Evolutionary conservation across 192 early-diverging fungal genomes (phyloP).

Genomic region (Mortierella alpina): DNA sequence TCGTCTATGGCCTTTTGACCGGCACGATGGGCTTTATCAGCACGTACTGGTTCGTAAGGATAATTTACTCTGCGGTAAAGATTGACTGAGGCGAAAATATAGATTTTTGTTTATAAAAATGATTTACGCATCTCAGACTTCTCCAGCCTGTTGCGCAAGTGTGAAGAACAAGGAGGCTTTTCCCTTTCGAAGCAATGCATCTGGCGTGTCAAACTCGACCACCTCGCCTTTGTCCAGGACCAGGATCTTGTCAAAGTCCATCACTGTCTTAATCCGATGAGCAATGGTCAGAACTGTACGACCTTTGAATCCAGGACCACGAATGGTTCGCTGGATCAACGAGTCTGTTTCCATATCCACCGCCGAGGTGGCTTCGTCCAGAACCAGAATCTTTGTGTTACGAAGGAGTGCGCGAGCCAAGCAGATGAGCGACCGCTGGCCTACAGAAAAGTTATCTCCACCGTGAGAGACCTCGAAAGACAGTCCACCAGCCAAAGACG

Average conservation of each 20-base stretch:
- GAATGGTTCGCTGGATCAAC: constrained; percentile 88
- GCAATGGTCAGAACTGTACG: constrained; percentile 91
- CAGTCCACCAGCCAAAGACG: constrained; percentile 68
- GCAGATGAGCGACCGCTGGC: constrained; percentile 78
- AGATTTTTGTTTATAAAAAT: no score
- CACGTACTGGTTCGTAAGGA: constrained; percentile 75
- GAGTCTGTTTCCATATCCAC: constrained; percentile 90
- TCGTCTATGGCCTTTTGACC: constrained; percentile 73
- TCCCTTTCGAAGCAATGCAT: constrained; percentile 58
- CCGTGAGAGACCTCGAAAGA: constrained; percentile 76
- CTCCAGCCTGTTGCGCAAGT: constrained; percentile 52
- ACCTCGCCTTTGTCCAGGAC: constrained; percentile 81
- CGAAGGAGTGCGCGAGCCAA: constrained; percentile 77
- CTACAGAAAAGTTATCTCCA: constrained; percentile 87
- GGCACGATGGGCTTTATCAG: constrained; percentile 84
- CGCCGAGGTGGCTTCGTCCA: constrained; percentile 62
- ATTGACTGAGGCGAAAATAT: constrained; percentile 49
- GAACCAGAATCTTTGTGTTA: constrained; percentile 60
- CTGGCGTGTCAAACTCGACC: constrained; percentile 84
- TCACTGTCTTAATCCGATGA: constrained; percentile 87
- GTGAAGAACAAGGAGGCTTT: constrained; percentile 69
- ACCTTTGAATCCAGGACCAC: constrained; percentile 72
- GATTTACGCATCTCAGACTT: constrained; percentile 11
- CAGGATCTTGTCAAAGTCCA: constrained; percentile 85
- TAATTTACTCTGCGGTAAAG: constrained; percentile 83